Conservation (phyloP, 768 basidiomycete genomes). For the Russula sp. region DNA sequence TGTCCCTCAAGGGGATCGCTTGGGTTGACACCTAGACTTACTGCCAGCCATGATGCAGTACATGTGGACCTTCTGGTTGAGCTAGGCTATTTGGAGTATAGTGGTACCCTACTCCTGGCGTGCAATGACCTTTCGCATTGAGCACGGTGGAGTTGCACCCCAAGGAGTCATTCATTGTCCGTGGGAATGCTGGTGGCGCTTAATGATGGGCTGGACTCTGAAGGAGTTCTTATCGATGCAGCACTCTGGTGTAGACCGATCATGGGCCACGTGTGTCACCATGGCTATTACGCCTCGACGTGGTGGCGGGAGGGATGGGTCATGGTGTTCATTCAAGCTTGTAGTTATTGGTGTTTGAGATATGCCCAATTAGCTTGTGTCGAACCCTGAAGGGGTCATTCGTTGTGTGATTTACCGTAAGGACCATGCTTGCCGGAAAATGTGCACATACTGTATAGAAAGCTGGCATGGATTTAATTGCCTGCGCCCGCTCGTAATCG, state of each 20-base stretch:
- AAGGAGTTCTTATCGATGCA: conserved; percentile 5
- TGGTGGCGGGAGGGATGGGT: background rate
- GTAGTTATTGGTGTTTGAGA: background rate
- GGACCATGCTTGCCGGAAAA: background rate
- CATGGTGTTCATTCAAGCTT: background rate
- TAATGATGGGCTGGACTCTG: background rate
- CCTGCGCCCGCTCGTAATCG: background rate
- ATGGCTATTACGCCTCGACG: background rate
- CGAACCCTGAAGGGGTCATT: conserved; percentile 22
- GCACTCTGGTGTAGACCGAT: background rate
- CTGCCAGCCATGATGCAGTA: background rate
- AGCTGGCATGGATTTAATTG: background rate
- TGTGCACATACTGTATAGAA: background rate
- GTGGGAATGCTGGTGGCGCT: background rate
- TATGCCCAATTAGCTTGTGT: conserved; percentile 2
- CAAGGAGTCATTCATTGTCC: background rate
- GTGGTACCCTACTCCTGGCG: background rate
- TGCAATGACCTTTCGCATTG: background rate
- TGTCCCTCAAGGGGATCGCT: conserved; percentile 14
- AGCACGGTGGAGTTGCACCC: background rate
- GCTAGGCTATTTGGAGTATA: background rate
- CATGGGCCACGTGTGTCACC: background rate
- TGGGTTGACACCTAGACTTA: background rate
- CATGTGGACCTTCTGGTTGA: background rate
- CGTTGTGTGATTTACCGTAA: conserved; percentile 3